These are phyloP conservation scores for Articulospora tetracladia DNA, from an alignment of 495 filamentous ascomycete genomes.

Conservation along the genomic window DNA sequence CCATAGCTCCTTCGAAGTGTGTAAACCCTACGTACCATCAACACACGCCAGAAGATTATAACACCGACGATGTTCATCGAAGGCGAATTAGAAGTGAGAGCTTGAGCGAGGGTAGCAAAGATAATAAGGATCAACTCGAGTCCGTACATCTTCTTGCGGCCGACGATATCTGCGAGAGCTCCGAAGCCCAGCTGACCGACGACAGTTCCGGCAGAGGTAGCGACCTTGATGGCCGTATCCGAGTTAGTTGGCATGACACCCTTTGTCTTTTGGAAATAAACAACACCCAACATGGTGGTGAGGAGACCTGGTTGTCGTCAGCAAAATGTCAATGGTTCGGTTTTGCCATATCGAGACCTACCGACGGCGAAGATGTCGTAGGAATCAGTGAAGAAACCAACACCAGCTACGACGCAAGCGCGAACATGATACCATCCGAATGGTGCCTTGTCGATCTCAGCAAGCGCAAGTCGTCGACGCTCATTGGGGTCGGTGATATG, in stretches of 20 bases:
- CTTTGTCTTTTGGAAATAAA: constrained; percentile 46
- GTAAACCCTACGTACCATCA: constrained; percentile 45
- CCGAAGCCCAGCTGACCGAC: constrained; percentile 83
- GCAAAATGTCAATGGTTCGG: background rate
- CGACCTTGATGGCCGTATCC: constrained; percentile 83
- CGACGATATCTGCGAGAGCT: constrained; percentile 71
- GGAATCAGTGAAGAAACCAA: constrained; percentile 81
- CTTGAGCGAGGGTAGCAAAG: constrained; percentile 73
- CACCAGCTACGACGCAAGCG: constrained; percentile 70
- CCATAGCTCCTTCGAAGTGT: background rate
- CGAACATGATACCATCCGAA: constrained; percentile 75
- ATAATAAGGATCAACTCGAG: constrained; percentile 86
- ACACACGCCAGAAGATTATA: constrained; percentile 84
- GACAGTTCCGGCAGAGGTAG: constrained; percentile 83
- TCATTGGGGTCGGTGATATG: constrained; percentile 71
- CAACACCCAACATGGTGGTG: constrained; percentile 67
- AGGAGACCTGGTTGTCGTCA: constrained; percentile 44
- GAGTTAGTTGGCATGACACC: constrained; percentile 57
- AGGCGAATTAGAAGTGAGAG: constrained; percentile 59
- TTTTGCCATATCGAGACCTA: background rate
- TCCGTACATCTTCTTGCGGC: constrained; percentile 77
- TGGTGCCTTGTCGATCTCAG: constrained; percentile 73
- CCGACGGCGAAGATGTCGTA: constrained; percentile 76
- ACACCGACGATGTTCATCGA: constrained; percentile 70
- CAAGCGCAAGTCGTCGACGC: constrained; percentile 68